Percentiles rank a stretch among this genome's conserved stretches.
Evolutionary conservation across 495 filamentous ascomycete species (phyloP).

Genomic region (Talaromyces borbonicus): DNA sequence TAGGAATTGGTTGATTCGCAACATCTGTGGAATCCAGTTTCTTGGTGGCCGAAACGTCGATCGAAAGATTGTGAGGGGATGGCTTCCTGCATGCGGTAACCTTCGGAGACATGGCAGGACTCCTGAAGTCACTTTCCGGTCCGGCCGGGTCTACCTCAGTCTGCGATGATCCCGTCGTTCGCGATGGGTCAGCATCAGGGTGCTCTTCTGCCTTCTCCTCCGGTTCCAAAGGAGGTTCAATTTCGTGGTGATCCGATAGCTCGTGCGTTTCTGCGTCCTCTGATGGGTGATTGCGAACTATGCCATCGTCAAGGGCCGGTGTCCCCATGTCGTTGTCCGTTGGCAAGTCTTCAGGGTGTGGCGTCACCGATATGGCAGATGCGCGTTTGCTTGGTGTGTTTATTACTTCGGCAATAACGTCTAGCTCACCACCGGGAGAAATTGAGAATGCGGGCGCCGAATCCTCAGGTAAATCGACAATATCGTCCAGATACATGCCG

Average conservation of each 20-base stretch:
- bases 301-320: neutral
- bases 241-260: neutral
- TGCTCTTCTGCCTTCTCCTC: neutral
- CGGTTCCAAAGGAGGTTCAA: neutral
- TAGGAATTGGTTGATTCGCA: constrained; percentile 12
- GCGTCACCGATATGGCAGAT: neutral
- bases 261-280: neutral
- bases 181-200: neutral
- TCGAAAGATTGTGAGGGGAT: constrained; percentile 1
- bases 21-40: neutral
- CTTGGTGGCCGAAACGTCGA: neutral
- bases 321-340: neutral
- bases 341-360: neutral
- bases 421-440: constrained; percentile 10
- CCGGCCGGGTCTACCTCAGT: neutral
- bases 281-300: neutral
- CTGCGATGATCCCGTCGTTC: constrained; percentile 4
- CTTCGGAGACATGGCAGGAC: neutral
- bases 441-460: constrained; percentile 18
- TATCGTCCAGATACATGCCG: constrained; percentile 83
- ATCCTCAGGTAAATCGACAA: constrained; percentile 48
- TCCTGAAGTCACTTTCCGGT: neutral
- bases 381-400: constrained; percentile 1
- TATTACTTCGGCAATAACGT: constrained; percentile 1
- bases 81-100: neutral